Evolutionary conservation across 2,329 filamentous ascomycete species (phyloP).

Genomic region (Xylaria sp.): DNA sequence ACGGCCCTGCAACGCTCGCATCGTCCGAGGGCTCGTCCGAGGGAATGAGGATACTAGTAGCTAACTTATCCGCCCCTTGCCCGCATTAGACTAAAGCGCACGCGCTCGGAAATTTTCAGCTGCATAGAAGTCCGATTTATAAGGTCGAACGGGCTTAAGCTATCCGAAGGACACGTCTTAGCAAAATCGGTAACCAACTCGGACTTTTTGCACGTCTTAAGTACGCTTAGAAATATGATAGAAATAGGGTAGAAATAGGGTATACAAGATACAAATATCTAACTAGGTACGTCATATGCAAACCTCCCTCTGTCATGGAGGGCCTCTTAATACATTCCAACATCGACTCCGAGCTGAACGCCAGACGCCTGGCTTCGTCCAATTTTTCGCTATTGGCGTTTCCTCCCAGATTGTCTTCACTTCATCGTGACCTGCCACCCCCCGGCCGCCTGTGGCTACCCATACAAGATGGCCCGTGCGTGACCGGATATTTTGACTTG

Average conservation of each 20-base stretch:
- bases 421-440: background rate
- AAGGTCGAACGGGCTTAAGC: background rate
- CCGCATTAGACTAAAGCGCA: background rate
- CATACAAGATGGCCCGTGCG: conserved; percentile 14
- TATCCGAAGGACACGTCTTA: background rate
- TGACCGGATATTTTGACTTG: conserved; percentile 32
- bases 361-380: conserved; percentile 18
- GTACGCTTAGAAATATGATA: background rate
- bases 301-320: background rate
- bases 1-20: background rate
- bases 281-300: conserved; percentile 13
- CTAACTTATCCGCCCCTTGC: background rate
- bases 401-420: conserved; percentile 1
- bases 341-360: conserved; percentile 1
- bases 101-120: background rate
- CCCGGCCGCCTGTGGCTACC: background rate
- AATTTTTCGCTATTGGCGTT: background rate
- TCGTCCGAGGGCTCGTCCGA: background rate
- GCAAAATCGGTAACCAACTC: background rate
- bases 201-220: background rate
- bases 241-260: too few species aligned
- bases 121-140: background rate
- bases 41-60: background rate
- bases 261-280: conserved; percentile 5
- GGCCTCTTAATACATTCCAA: background rate